Conservation (phyloP, 2,329 filamentous ascomycete genomes). For the Tolypocladium nubicola region DNA sequence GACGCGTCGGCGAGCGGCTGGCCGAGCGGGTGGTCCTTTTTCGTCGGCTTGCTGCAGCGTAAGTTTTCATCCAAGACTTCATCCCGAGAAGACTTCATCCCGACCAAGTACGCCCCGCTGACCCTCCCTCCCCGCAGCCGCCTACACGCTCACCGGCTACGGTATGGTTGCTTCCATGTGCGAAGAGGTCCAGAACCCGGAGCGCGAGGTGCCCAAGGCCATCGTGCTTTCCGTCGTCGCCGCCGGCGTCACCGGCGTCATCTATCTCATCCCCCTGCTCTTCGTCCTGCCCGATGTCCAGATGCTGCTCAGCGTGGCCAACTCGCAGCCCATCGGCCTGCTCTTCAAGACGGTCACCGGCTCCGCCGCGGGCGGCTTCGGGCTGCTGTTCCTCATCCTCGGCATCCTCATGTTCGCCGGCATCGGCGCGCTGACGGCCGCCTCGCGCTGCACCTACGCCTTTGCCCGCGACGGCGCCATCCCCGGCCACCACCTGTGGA, state of each 20-base stretch:
- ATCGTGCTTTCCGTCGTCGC: conserved; percentile 58
- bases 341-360: conserved; percentile 69
- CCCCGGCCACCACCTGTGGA: conserved; percentile 57
- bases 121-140: conserved; percentile 21
- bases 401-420: conserved; percentile 71
- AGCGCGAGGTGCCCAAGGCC: conserved; percentile 53
- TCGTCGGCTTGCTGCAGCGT: conserved; percentile 42
- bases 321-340: conserved; percentile 64
- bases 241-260: conserved; percentile 50
- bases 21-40: conserved; percentile 54
- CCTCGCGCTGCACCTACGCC: conserved; percentile 64
- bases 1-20: conserved; percentile 59
- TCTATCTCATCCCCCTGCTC: conserved; percentile 62
- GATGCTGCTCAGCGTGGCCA: conserved; percentile 52
- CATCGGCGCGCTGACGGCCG: conserved; percentile 62
- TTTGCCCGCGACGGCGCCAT: conserved; percentile 69
- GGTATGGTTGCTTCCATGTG: conserved; percentile 45
- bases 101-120: not conserved
- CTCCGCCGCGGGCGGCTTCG: conserved; percentile 62
- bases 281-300: conserved; percentile 64
- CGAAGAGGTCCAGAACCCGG: conserved; percentile 50
- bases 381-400: conserved; percentile 63
- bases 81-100: not conserved
- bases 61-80: conserved; percentile 1
- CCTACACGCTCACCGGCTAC: conserved; percentile 34